Conservation (phyloP, 352 stramenopile species). For the Pythium periplocum region DNA sequence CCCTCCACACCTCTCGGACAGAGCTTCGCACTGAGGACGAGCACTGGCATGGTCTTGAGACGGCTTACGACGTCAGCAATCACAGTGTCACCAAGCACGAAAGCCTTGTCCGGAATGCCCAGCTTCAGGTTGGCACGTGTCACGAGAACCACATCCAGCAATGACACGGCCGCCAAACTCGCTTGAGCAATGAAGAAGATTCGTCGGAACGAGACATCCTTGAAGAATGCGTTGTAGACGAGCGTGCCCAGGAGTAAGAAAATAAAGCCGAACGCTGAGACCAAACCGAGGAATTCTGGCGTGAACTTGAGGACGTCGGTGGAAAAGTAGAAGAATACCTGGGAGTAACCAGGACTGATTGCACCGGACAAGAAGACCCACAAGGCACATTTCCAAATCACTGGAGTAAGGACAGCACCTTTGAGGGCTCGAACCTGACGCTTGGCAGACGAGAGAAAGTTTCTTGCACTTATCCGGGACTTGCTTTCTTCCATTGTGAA, state of each 20-base stretch:
- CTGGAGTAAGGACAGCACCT: constrained; percentile 74
- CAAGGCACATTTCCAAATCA: constrained; percentile 94
- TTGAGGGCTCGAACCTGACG: constrained; percentile 61
- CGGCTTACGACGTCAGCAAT: constrained; percentile 80
- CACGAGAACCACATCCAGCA: constrained; percentile 86
- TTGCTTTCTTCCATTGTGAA: constrained; percentile 86
- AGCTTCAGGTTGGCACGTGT: constrained; percentile 88
- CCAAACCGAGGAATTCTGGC: constrained; percentile 92
- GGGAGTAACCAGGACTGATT: constrained; percentile 90
- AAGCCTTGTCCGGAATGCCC: constrained; percentile 93
- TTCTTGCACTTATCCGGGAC: constrained; percentile 28
- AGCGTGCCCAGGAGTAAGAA: constrained; percentile 79
- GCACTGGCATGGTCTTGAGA: constrained; percentile 89
- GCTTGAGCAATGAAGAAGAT: constrained; percentile 90
- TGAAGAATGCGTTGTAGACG: constrained; percentile 85
- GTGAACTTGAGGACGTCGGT: constrained; percentile 94
- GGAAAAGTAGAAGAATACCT: constrained; percentile 95
- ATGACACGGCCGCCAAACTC: constrained; percentile 58
- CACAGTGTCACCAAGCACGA: constrained; percentile 94
- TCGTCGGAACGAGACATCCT: constrained; percentile 89
- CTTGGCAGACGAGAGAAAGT: constrained; percentile 49
- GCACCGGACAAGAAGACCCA: constrained; percentile 95
- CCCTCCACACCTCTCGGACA: constrained; percentile 95
- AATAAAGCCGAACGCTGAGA: constrained; percentile 71
- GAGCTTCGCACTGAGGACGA: constrained; percentile 93